phyloP scores from a whole-genome alignment of 345 rosid species.

The Melastoma malabathricum region DNA sequence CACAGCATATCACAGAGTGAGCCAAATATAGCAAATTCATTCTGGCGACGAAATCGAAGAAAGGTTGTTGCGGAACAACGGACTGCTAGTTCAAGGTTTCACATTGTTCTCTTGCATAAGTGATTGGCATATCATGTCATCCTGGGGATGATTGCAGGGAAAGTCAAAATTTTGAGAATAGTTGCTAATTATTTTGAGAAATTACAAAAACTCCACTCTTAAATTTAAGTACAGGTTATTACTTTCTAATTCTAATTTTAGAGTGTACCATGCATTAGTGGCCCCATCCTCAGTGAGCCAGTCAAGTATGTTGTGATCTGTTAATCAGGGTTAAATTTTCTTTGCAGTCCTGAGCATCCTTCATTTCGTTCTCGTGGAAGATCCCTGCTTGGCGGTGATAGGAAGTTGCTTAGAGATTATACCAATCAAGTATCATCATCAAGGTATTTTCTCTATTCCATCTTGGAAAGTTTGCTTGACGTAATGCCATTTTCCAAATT shows the following conservation, averaged over 20 bases:
- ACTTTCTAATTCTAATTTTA: too few relatives aligned
- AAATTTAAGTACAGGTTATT: too few relatives aligned
- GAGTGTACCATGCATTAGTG: background rate
- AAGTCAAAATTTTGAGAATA: too few relatives aligned
- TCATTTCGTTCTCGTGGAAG: slow-evolving; percentile 59
- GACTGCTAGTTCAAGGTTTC: slow-evolving; percentile 91
- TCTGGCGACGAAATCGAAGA: slow-evolving; percentile 83
- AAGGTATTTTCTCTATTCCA: slow-evolving; percentile 53
- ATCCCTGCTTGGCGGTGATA: slow-evolving; percentile 77
- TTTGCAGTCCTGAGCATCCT: slow-evolving; percentile 83
- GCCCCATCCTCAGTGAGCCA: too few relatives aligned
- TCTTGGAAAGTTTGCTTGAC: background rate
- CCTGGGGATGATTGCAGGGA: slow-evolving; percentile 1
- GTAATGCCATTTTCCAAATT: background rate
- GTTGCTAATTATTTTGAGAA: too few relatives aligned
- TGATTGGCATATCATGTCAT: slow-evolving; percentile 4
- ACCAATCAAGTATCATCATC: slow-evolving; percentile 47
- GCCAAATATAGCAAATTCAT: slow-evolving; percentile 72
- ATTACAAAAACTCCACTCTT: too few relatives aligned
- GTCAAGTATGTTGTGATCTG: too few relatives aligned
- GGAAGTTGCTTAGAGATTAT: slow-evolving; percentile 44
- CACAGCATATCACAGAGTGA: slow-evolving; percentile 79
- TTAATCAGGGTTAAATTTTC: background rate
- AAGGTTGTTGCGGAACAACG: slow-evolving; percentile 88
- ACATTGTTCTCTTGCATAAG: slow-evolving; percentile 14